phyloP scores from a whole-genome alignment of 1,139 yeast species.

The Pichia sp. region DNA sequence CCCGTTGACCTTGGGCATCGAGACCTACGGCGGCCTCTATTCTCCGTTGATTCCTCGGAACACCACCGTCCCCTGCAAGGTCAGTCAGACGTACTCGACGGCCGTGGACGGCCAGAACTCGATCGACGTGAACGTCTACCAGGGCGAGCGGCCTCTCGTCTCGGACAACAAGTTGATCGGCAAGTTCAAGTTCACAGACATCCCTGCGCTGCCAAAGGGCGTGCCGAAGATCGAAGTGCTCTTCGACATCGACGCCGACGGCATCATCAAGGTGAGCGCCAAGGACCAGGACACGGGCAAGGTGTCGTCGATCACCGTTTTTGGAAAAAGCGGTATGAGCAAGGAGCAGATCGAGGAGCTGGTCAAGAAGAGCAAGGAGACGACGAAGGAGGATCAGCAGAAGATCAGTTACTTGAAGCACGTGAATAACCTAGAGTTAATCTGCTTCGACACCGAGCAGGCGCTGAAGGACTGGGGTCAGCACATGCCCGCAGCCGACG shows the following conservation, averaged over 20 bases:
- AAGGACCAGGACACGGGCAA: constrained; percentile 57
- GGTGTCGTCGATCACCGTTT: constrained; percentile 59
- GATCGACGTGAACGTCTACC: constrained; percentile 71
- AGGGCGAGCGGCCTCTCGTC: constrained; percentile 74
- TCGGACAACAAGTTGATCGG: constrained; percentile 72
- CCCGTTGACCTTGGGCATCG: constrained; percentile 74
- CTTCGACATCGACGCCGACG: constrained; percentile 79
- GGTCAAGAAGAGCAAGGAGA: constrained; percentile 48
- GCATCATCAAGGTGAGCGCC: constrained; percentile 72
- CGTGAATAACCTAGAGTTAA: constrained; percentile 32
- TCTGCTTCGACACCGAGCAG: constrained; percentile 33
- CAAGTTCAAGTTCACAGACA: constrained; percentile 60
- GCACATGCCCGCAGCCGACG: constrained; percentile 35
- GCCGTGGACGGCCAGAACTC: constrained; percentile 86
- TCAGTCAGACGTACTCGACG: constrained; percentile 69
- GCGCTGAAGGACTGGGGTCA: constrained; percentile 27
- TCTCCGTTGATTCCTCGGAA: constrained; percentile 74
- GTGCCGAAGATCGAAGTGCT: constrained; percentile 69
- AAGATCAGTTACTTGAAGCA: constrained; percentile 34
- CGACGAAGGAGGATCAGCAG: constrained; percentile 42
- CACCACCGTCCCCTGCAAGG: constrained; percentile 69
- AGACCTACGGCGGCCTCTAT: constrained; percentile 77
- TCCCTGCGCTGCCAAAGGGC: constrained; percentile 70
- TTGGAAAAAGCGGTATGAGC: constrained; percentile 64
- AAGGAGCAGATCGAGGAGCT: constrained; percentile 57